Conservation (phyloP, 495 filamentous ascomycete genomes). For the Penicillium waksmanii region DNA sequence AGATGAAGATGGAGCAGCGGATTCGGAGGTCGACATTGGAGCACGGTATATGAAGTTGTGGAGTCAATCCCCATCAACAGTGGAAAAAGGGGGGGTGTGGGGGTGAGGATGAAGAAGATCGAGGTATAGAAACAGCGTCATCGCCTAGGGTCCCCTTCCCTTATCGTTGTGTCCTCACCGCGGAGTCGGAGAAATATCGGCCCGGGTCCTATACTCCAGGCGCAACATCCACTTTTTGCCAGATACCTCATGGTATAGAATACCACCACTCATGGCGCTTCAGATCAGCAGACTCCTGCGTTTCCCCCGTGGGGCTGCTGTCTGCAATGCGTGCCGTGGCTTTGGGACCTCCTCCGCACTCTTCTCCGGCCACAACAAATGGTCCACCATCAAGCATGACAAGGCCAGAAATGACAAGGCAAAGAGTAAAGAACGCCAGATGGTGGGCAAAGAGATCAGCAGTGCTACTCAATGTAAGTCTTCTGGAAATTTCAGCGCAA, state of each 20-base stretch:
- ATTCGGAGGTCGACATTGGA: constrained; percentile 48
- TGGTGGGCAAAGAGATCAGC: constrained; percentile 55
- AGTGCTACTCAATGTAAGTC: constrained; percentile 57
- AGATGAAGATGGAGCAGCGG: constrained; percentile 28
- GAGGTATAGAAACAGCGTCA: constrained; percentile 9
- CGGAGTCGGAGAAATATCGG: constrained; percentile 45
- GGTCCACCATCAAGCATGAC: constrained; percentile 94
- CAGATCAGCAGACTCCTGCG: constrained; percentile 21
- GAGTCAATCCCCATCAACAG: constrained; percentile 31
- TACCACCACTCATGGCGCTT: constrained; percentile 19
- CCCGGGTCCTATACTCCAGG: constrained; percentile 22
- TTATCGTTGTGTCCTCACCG: constrained; percentile 27
- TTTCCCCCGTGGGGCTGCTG: background rate
- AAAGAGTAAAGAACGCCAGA: constrained; percentile 54
- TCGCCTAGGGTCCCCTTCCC: constrained; percentile 6
- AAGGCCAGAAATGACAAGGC: constrained; percentile 78
- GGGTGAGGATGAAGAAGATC: constrained; percentile 11
- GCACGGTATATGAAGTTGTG: constrained; percentile 16
- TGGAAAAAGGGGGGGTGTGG: constrained; percentile 9
- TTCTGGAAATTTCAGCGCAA: no score
- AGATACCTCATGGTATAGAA: background rate
- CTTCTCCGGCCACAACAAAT: constrained; percentile 81
- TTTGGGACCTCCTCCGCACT: constrained; percentile 56
- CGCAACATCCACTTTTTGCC: background rate
- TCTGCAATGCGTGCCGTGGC: constrained; percentile 30